phyloP scores from a whole-genome alignment of 495 filamentous ascomycete genomes.

The Hyaloscypha bicolor region DNA sequence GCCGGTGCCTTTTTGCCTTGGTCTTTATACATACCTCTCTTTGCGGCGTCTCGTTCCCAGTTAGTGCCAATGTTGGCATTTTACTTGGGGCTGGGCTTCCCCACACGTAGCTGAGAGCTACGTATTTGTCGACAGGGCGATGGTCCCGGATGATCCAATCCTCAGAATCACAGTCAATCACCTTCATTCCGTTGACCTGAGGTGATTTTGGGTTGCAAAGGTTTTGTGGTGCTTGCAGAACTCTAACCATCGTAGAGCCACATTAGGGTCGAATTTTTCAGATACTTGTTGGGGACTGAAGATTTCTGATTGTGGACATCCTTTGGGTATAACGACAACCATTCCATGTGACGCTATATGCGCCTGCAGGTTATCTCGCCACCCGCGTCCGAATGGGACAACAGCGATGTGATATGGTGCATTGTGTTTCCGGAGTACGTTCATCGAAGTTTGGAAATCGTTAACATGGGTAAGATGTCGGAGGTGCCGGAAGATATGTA shows the following conservation, averaged over 20 bases:
- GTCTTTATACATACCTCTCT: conserved; percentile 13
- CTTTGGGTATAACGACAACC: conserved; percentile 27
- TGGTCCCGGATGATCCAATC: conserved; percentile 18
- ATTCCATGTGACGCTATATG: conserved; percentile 25
- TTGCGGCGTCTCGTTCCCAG: conserved; percentile 12
- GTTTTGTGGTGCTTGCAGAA: conserved; percentile 17
- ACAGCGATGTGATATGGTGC: conserved; percentile 30
- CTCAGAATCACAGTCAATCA: conserved; percentile 27
- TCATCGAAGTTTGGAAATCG: conserved; percentile 25
- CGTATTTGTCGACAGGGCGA: conserved; percentile 13
- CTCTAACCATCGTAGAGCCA: conserved; percentile 22
- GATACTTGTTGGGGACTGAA: conserved; percentile 25
- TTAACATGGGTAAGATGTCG: conserved; percentile 25
- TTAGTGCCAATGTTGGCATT: conserved; percentile 12
- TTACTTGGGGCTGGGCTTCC: conserved; percentile 5
- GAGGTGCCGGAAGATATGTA: conserved; percentile 29
- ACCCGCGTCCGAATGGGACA: conserved; percentile 24
- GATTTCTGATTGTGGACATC: conserved; percentile 23
- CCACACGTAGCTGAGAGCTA: conserved; percentile 10
- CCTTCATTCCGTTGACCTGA: conserved; percentile 25
- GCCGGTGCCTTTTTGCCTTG: conserved; percentile 9
- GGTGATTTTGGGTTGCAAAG: conserved; percentile 26
- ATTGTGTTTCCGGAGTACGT: conserved; percentile 25
- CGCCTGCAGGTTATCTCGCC: conserved; percentile 23
- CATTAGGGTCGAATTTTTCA: conserved; percentile 20